Evolutionary conservation across 2,329 filamentous ascomycete genomes (phyloP).

Genomic region (Diplocarpon mali): DNA sequence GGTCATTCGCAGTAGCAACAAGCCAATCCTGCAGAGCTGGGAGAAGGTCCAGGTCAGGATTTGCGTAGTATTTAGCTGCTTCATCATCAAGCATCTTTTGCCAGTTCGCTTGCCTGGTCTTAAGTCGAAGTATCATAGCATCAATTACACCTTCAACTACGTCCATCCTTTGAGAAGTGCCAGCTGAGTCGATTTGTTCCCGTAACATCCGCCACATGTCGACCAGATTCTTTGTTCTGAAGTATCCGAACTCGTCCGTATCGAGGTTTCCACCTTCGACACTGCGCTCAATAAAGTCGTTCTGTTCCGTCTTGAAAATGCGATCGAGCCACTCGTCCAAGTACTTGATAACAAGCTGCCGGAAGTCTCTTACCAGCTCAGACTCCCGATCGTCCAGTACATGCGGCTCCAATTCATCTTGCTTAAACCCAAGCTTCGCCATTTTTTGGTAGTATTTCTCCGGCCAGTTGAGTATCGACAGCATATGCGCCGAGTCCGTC

Average conservation of each 20-base stretch:
- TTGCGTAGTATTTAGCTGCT: constrained; percentile 57
- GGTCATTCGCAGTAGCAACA: constrained; percentile 92
- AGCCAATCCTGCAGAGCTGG: constrained; percentile 92
- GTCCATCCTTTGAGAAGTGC: constrained; percentile 74
- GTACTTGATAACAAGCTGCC: constrained; percentile 87
- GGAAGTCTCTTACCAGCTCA: constrained; percentile 87
- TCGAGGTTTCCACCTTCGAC: constrained; percentile 68
- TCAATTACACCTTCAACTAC: constrained; percentile 93
- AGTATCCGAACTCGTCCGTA: constrained; percentile 77
- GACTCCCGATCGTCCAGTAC: constrained; percentile 82
- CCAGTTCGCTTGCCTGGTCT: constrained; percentile 74
- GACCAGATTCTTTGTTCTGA: constrained; percentile 81
- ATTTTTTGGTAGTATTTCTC: constrained; percentile 96
- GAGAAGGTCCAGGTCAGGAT: constrained; percentile 50
- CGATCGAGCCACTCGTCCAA: constrained; percentile 97
- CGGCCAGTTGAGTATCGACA: constrained; percentile 89
- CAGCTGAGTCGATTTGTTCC: constrained; percentile 80
- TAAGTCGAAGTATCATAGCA: constrained; percentile 84
- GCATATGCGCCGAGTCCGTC: constrained; percentile 73
- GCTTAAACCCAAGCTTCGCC: constrained; percentile 71
- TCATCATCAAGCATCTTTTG: constrained; percentile 83
- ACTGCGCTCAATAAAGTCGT: constrained; percentile 68
- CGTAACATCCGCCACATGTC: constrained; percentile 97
- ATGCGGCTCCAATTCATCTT: constrained; percentile 70
- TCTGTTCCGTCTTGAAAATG: constrained; percentile 73